Evolutionary conservation across 306 rosid species (phyloP).

Genomic region (Dryas octopetala): DNA sequence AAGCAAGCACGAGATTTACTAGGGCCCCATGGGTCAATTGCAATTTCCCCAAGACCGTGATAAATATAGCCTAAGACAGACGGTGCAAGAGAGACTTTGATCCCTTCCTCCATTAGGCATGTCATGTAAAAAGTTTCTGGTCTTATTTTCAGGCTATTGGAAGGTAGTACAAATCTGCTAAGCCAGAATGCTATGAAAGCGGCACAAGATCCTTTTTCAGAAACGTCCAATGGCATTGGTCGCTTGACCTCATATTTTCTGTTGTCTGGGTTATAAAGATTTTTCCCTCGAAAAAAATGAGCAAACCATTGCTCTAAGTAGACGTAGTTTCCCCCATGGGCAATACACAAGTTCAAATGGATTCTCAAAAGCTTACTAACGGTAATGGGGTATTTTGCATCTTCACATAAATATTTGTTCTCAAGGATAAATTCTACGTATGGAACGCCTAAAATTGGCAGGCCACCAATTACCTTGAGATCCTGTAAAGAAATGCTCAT

Average conservation of each 20-base stretch:
- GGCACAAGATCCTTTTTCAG: no score
- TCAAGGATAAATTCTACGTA: no score
- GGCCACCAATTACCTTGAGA: no score
- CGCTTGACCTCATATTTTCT: no score
- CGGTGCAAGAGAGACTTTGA: not conserved
- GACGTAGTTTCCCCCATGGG: not conserved
- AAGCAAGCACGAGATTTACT: accelerated
- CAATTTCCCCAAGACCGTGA: not conserved
- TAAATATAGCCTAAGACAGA: not conserved
- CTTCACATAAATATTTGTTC: no score
- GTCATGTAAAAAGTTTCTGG: not conserved
- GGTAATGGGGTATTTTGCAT: no score
- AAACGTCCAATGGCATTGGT: no score
- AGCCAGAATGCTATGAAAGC: not conserved
- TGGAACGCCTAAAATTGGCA: no score
- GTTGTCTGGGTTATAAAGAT: no score
- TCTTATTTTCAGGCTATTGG: not conserved
- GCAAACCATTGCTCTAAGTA: not conserved
- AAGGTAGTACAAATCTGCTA: not conserved
- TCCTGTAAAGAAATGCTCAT: no score
- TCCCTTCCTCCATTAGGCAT: not conserved
- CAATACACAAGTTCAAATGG: no score
- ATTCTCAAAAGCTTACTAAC: no score
- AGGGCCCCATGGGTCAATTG: not conserved
- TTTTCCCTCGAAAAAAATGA: not conserved